These are phyloP conservation scores for Pugionium cornutum DNA, from an alignment of 345 rosid species.

Conservation along the genomic window DNA sequence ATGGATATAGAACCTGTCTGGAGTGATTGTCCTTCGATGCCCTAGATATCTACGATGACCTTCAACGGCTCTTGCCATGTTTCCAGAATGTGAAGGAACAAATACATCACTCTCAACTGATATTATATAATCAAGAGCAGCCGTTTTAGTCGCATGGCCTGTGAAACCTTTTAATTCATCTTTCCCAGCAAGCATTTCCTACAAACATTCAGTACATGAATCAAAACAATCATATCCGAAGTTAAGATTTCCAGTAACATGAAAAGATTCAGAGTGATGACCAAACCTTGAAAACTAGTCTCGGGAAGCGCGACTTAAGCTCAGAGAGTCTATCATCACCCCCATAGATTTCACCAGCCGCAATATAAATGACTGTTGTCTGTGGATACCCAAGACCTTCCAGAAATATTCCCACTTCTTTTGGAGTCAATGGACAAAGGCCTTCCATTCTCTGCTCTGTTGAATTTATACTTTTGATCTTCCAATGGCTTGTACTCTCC, in stretches of 20 bases:
- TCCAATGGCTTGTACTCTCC: conserved; percentile 91
- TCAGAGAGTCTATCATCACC: conserved; percentile 67
- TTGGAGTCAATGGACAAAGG: conserved; percentile 88
- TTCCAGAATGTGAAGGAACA: conserved; percentile 85
- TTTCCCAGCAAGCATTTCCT: conserved; percentile 70
- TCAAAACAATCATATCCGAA: neutral
- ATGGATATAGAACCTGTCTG: conserved; percentile 62
- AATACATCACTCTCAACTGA: conserved; percentile 87
- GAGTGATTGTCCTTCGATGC: conserved; percentile 77
- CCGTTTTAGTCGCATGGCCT: conserved; percentile 75
- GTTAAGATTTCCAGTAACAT: neutral
- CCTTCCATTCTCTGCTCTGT: conserved; percentile 84
- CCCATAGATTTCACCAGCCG: conserved; percentile 93
- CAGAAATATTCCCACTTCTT: conserved; percentile 85
- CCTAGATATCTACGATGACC: conserved; percentile 97
- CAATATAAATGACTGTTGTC: conserved; percentile 71
- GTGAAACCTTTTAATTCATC: conserved; percentile 63
- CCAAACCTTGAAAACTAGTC: conserved; percentile 73
- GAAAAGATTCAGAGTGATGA: too few relatives aligned
- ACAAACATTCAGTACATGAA: conserved; percentile 25
- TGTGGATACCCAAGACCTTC: conserved; percentile 81
- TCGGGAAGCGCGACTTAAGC: conserved; percentile 69
- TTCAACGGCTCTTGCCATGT: conserved; percentile 97
- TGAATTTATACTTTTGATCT: conserved; percentile 83
- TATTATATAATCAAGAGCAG: conserved; percentile 92